These are phyloP conservation scores for Leccinum colubrinum DNA, from an alignment of 1,284 basidiomycete genomes.

Conservation along the genomic window DNA sequence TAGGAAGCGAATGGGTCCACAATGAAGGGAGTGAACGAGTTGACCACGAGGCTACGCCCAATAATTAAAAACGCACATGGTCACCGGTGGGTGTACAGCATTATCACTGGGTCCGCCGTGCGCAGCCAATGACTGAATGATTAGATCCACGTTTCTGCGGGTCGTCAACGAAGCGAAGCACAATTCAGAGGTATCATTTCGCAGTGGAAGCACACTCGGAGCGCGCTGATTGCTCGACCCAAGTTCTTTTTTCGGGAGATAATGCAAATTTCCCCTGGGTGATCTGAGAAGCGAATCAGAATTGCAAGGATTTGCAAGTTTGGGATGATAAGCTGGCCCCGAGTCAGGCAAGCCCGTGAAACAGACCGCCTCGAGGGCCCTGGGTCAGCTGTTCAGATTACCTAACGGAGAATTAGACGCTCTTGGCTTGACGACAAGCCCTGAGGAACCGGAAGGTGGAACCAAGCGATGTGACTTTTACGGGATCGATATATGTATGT, in stretches of 20 bases:
- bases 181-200: background rate
- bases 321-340: background rate
- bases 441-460: conserved; percentile 4
- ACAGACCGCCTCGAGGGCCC: background rate
- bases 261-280: background rate
- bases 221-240: conserved; percentile 2
- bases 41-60: conserved; percentile 4
- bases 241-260: background rate
- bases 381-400: background rate
- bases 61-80: conserved; percentile 2
- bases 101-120: conserved; percentile 14
- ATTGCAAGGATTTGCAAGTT: background rate
- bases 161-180: background rate
- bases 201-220: background rate
- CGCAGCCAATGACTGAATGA: background rate
- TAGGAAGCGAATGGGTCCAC: conserved; percentile 4
- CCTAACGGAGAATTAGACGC: background rate
- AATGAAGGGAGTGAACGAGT: conserved; percentile 8
- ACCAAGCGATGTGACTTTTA: conserved; percentile 7
- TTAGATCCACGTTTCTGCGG: conserved; percentile 11
- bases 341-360: background rate
- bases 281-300: background rate
- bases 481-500: conserved; percentile 6
- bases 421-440: background rate
- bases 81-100: conserved; percentile 13